phyloP scores from a whole-genome alignment of 2,329 filamentous ascomycete genomes.

The Harringtonia aguacate region DNA sequence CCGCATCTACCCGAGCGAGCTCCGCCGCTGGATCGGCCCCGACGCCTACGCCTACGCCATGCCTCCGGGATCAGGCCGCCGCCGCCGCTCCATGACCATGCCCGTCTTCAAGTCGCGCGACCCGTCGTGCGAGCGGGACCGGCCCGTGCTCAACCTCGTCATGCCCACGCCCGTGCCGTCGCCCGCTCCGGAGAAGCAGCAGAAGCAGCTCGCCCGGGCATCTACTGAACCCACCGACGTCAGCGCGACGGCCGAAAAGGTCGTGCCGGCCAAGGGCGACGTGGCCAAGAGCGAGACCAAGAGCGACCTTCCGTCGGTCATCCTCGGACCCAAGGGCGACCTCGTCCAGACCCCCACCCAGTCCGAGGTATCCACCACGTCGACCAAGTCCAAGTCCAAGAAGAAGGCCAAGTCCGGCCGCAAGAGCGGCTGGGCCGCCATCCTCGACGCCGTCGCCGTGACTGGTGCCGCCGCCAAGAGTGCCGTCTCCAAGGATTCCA shows the following conservation, averaged over 20 bases:
- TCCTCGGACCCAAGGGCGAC: slow-evolving; percentile 25
- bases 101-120: slow-evolving; percentile 35
- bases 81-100: slow-evolving; percentile 11
- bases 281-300: slow-evolving; percentile 5
- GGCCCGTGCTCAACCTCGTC: slow-evolving; percentile 51
- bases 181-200: slow-evolving; percentile 33
- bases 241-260: slow-evolving; percentile 3
- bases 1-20: slow-evolving; percentile 41
- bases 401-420: slow-evolving; percentile 15
- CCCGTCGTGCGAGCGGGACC: slow-evolving; percentile 41
- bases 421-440: slow-evolving; percentile 38
- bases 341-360: too few species aligned
- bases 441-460: slow-evolving; percentile 34
- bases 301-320: background rate
- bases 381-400: background rate
- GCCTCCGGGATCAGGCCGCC: background rate
- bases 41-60: background rate
- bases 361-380: slow-evolving; percentile 14
- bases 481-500: background rate
- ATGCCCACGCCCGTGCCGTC: slow-evolving; percentile 47
- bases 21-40: slow-evolving; percentile 23
- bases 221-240: background rate
- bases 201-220: slow-evolving; percentile 22
- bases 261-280: background rate
- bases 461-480: background rate